Percentiles rank a stretch among this genome's conserved stretches.
Evolutionary conservation across 345 rosid genomes (phyloP).

Genomic region (Aurinia saxatilis): DNA sequence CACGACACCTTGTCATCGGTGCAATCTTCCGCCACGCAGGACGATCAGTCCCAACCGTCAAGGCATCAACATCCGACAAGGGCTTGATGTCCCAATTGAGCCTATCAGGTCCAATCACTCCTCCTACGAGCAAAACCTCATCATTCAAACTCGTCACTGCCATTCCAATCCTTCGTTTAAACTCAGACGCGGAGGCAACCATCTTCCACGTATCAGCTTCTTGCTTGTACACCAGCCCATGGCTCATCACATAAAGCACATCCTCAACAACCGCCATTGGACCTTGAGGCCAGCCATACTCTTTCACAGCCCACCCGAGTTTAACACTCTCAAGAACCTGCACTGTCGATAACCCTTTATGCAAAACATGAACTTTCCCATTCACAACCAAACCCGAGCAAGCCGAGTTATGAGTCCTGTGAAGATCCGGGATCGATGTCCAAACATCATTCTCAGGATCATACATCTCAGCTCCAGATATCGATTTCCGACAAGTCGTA

Average conservation of each 20-base stretch:
- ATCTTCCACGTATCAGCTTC: slow-evolving; percentile 45
- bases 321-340: slow-evolving; percentile 63
- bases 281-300: slow-evolving; percentile 81
- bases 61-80: slow-evolving; percentile 60
- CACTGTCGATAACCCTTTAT: slow-evolving; percentile 80
- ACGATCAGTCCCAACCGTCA: slow-evolving; percentile 57
- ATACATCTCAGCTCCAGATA: slow-evolving; percentile 88
- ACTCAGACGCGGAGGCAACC: slow-evolving; percentile 69
- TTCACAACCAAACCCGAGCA: slow-evolving; percentile 71
- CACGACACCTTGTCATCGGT: slow-evolving; percentile 75
- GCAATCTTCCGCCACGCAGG: slow-evolving; percentile 72
- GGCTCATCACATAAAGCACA: slow-evolving; percentile 61
- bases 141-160: slow-evolving; percentile 69
- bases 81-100: slow-evolving; percentile 71
- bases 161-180: slow-evolving; percentile 74
- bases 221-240: slow-evolving; percentile 55
- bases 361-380: slow-evolving; percentile 74
- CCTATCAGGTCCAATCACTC: slow-evolving; percentile 85
- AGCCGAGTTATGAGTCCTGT: slow-evolving; percentile 79
- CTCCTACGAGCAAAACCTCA: slow-evolving; percentile 77
- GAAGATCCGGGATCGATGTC: slow-evolving; percentile 79
- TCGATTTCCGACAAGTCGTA: slow-evolving; percentile 79
- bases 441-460: slow-evolving; percentile 78
- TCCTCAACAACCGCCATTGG: slow-evolving; percentile 78
- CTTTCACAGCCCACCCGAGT: slow-evolving; percentile 71